Conservation (phyloP, 768 basidiomycete species). For the Podaxis carcinomalis region DNA sequence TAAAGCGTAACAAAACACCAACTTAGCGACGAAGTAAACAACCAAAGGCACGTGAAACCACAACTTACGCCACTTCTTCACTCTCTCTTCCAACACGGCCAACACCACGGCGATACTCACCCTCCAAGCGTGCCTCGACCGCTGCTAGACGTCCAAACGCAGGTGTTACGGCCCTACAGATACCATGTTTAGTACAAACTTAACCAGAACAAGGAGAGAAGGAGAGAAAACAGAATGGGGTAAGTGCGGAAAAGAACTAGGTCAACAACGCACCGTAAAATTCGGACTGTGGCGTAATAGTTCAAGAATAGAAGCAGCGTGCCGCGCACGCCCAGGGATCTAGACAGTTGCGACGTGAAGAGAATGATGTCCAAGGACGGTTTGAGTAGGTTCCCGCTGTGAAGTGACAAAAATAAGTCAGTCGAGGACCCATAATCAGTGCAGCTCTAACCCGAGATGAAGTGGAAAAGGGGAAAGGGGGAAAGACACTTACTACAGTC, state of each 20-base stretch:
- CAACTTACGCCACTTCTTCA: slow-evolving; percentile 85
- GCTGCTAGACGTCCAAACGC: slow-evolving; percentile 90
- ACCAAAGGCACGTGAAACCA: not conserved
- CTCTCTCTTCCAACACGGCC: slow-evolving; percentile 82
- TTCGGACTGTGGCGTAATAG: slow-evolving; percentile 82
- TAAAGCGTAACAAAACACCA: slow-evolving; percentile 21
- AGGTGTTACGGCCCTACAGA: slow-evolving; percentile 69
- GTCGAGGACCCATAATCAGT: not conserved
- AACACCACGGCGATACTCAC: slow-evolving; percentile 88
- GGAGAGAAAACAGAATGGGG: not conserved
- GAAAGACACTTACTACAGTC: slow-evolving; percentile 70
- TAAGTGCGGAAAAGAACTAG: not conserved
- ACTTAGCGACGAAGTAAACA: not conserved
- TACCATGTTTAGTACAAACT: not conserved
- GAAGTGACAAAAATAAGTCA: not conserved
- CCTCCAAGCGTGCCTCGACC: slow-evolving; percentile 81
- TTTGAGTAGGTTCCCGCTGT: slow-evolving; percentile 89
- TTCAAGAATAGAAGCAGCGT: slow-evolving; percentile 75
- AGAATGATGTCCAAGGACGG: slow-evolving; percentile 87
- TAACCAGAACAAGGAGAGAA: not conserved
- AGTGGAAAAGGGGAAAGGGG: not conserved
- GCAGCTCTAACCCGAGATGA: not conserved
- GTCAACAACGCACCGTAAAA: slow-evolving; percentile 34
- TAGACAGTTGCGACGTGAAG: slow-evolving; percentile 88
- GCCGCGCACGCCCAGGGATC: slow-evolving; percentile 83